These are phyloP conservation scores for Diaporthe capsici DNA, from an alignment of 2,329 filamentous ascomycete genomes.

Conservation along the genomic window DNA sequence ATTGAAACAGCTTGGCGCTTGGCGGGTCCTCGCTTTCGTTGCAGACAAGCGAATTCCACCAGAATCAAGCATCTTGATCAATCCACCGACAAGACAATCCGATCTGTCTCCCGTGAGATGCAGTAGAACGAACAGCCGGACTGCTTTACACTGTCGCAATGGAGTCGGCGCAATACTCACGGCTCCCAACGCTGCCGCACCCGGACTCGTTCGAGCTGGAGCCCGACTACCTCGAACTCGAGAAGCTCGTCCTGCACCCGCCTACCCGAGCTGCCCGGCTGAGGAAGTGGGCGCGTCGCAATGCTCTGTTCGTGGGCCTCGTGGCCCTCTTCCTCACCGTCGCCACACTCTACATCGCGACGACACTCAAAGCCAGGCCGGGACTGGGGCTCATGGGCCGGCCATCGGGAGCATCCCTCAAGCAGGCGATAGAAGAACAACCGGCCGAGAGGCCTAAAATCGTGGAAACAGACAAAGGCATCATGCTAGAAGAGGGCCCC, in stretches of 20 bases:
- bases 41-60: background rate
- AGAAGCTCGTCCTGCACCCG: slow-evolving; percentile 28
- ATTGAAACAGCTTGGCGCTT: slow-evolving; percentile 39
- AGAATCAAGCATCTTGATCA: background rate
- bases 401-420: slow-evolving; percentile 17
- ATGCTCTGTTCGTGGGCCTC: slow-evolving; percentile 22
- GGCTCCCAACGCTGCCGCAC: slow-evolving; percentile 30
- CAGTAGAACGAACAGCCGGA: background rate
- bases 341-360: slow-evolving; percentile 30
- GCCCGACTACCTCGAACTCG: slow-evolving; percentile 27
- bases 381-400: slow-evolving; percentile 3
- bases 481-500: slow-evolving; percentile 1
- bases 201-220: slow-evolving; percentile 39
- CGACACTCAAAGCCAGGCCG: slow-evolving; percentile 11
- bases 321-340: slow-evolving; percentile 34
- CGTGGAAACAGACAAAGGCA: background rate
- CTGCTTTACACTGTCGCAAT: slow-evolving; percentile 9
- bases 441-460: background rate
- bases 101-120: slow-evolving; percentile 6
- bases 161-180: slow-evolving; percentile 36
- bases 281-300: slow-evolving; percentile 31
- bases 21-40: slow-evolving; percentile 25
- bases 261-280: background rate
- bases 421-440: slow-evolving; percentile 22
- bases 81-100: slow-evolving; percentile 2